phyloP scores from a whole-genome alignment of 371 early-diverging fungal species.

The Saksenaea oblongispora region DNA sequence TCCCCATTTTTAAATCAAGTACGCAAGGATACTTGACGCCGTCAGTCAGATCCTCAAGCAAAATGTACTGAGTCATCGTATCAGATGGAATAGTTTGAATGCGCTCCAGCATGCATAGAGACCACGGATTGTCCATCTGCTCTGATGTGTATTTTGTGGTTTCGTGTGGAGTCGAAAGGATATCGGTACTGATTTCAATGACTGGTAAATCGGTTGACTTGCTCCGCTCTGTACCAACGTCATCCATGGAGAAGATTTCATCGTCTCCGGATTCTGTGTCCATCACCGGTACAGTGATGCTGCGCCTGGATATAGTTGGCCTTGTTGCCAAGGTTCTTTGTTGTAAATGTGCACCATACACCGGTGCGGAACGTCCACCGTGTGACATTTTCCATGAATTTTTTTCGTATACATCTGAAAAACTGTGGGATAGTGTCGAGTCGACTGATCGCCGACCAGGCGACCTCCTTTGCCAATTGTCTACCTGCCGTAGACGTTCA shows the following conservation, averaged over 20 bases:
- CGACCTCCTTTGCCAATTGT: slow-evolving; percentile 33
- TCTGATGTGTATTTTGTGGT: neutral
- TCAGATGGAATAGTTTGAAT: slow-evolving; percentile 9
- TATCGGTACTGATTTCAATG: neutral
- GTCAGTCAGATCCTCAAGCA: slow-evolving; percentile 82
- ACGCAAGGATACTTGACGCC: slow-evolving; percentile 88
- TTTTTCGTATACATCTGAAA: slow-evolving; percentile 1
- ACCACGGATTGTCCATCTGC: slow-evolving; percentile 29
- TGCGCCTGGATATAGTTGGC: neutral
- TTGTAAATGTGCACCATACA: neutral
- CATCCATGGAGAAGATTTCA: slow-evolving; percentile 29
- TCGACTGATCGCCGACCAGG: neutral
- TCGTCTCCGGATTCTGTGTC: slow-evolving; percentile 6
- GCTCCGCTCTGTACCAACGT: slow-evolving; percentile 11
- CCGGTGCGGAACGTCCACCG: slow-evolving; percentile 1
- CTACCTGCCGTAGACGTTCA: slow-evolving; percentile 51
- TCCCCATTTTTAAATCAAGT: slow-evolving; percentile 97
- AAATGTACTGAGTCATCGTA: slow-evolving; percentile 79
- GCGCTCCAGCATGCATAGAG: slow-evolving; percentile 10
- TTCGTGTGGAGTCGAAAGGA: slow-evolving; percentile 11
- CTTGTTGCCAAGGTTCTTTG: neutral
- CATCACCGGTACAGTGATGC: neutral
- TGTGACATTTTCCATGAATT: neutral
- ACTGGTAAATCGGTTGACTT: neutral
- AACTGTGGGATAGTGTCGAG: slow-evolving; percentile 8